Percentiles rank a stretch among this genome's conserved stretches.
phyloP scores from a whole-genome alignment of 2,329 filamentous ascomycete genomes.

The Didymella pomorum region DNA sequence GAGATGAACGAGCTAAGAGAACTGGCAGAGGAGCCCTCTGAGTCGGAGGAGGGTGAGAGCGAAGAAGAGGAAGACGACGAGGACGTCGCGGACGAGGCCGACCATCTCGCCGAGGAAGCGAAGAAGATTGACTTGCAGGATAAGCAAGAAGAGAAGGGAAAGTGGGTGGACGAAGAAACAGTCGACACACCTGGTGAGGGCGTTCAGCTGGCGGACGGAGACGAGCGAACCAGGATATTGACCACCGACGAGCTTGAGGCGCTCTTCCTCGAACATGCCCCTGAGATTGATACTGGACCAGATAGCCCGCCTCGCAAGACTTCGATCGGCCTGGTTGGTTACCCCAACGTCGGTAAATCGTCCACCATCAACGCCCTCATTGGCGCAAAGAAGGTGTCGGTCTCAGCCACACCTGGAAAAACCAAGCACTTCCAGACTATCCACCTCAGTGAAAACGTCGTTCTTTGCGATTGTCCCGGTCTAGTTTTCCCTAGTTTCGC shows the following conservation, averaged over 20 bases:
- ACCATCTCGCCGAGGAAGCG: conserved; percentile 53
- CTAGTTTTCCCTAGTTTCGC: conserved; percentile 99
- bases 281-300: conserved; percentile 61
- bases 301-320: conserved; percentile 69
- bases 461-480: conserved; percentile 97
- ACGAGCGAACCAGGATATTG: conserved; percentile 72
- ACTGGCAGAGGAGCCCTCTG: conserved; percentile 60
- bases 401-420: conserved; percentile 96
- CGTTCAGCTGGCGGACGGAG: conserved; percentile 47
- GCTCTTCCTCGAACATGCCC: conserved; percentile 81
- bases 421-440: conserved; percentile 99
- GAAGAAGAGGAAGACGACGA: conserved; percentile 46
- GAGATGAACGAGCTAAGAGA: conserved; percentile 80
- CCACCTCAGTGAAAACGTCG: conserved; percentile 85
- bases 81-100: conserved; percentile 55
- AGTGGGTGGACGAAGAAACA: conserved; percentile 53
- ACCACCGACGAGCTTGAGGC: conserved; percentile 92
- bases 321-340: conserved; percentile 92
- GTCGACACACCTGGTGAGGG: conserved; percentile 48
- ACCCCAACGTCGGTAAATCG: conserved; percentile 98
- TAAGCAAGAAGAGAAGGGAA: conserved; percentile 50
- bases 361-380: conserved; percentile 99
- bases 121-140: conserved; percentile 58
- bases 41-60: conserved; percentile 58
- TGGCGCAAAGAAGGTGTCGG: conserved; percentile 97